Evolutionary conservation across 768 basidiomycete species (phyloP), one percentile per base, ranked within the genome.

Genomic region (Cystobasidium onofrii): DNA sequence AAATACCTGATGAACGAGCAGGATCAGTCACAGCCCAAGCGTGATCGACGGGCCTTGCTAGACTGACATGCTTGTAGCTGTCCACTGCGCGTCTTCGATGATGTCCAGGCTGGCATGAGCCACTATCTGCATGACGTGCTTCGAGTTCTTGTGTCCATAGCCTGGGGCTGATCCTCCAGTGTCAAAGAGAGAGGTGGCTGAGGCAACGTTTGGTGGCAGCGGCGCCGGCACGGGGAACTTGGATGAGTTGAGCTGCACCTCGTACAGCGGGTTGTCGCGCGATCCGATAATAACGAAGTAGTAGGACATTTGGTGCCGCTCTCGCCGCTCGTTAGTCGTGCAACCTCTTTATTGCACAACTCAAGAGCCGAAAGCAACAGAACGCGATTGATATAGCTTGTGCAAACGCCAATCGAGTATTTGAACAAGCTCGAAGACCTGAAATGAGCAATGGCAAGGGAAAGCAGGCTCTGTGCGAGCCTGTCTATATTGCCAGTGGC

Each of bases 71-170:
- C 65, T 76, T 76, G 85, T 87, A 80, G 91, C 90, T 78, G 87
- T 88, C 76, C 88, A 85, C 87, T 91, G 91, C 57, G 90, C 86
- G 79, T 99, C 96, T 79, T 99, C 96, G 74, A 99, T 87, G 78
- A 88, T 88, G 82, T 99, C 96, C 81, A 99, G 83, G 78, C 91
- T 92, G 64, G 92, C 92, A 81, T 98, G 95, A 25, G 94, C 95
- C 79, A 98, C 92, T 91, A 99, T 96, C 84, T 98, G 95, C 78
- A 94, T 90, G 74, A 99, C 91, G 85, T 96, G 92, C 29, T 72
- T 73, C 0, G 76, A 76, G 20, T 73, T 75, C 75, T 79, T 78
- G 41, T 57, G 57, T 0, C 76, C 77, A 44, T 78, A 78, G 25
- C 69, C 69, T 29, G 69, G 69, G 15, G 66, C 55, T 18, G 69